Percentiles rank a stretch among this genome's conserved stretches.
These are phyloP conservation scores for Fusarium verrucosum DNA, from an alignment of 2,329 filamentous ascomycete species.

Conservation along the genomic window DNA sequence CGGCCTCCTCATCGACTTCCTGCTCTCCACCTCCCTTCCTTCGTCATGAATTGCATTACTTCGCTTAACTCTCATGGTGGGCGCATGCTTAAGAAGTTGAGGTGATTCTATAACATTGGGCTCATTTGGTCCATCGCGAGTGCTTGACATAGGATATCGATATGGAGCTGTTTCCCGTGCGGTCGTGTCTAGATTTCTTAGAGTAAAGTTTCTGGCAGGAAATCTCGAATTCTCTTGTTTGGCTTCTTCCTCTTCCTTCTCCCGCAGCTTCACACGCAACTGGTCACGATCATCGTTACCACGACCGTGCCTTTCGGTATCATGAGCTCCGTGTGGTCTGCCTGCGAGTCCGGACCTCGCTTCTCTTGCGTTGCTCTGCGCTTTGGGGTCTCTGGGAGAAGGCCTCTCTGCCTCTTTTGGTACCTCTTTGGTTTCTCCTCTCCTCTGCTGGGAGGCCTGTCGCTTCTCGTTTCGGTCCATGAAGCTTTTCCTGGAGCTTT, in stretches of 20 bases:
- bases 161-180: not conserved
- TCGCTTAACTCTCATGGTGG: not conserved
- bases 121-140: not conserved
- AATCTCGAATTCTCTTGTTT: not conserved
- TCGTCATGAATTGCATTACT: not conserved
- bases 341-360: not conserved
- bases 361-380: not conserved
- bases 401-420: not conserved
- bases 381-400: not conserved
- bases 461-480: no score
- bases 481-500: not conserved
- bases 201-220: not conserved
- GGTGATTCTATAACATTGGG: not conserved
- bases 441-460: no score
- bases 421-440: no score
- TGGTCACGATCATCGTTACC: not conserved
- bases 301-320: not conserved
- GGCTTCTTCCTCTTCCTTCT: not conserved
- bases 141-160: not conserved
- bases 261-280: not conserved
- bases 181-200: not conserved
- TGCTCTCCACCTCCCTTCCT: not conserved
- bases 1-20: not conserved
- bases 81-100: not conserved
- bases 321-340: not conserved